A percentile compares a stretch with the other conserved stretches of the same genome.
Conservation (phyloP, 2,329 filamentous ascomycete genomes). For the Talaromyces piceae region DNA sequence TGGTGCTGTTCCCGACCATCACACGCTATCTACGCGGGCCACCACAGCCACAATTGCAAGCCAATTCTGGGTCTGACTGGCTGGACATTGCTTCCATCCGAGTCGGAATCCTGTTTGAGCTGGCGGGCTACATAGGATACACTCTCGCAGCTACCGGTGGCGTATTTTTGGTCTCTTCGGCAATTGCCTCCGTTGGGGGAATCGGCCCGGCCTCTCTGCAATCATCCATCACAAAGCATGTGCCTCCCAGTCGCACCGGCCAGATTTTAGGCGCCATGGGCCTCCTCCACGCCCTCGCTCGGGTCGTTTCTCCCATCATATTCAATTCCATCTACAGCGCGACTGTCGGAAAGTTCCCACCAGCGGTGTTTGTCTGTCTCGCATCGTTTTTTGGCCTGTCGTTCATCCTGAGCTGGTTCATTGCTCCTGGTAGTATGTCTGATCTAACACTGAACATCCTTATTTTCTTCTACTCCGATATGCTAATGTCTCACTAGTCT, state of each 20-base stretch:
- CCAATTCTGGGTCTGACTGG: constrained; percentile 62
- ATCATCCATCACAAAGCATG: constrained; percentile 80
- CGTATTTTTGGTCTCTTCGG: constrained; percentile 64
- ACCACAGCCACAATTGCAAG: constrained; percentile 29
- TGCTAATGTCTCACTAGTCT: constrained; percentile 10
- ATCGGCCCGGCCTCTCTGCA: constrained; percentile 81
- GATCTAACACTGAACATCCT: not conserved
- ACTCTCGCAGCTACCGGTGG: constrained; percentile 54
- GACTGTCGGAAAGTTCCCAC: constrained; percentile 70
- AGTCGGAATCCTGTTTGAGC: constrained; percentile 65
- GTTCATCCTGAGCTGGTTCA: constrained; percentile 60
- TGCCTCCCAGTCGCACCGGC: constrained; percentile 72
- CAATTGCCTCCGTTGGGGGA: constrained; percentile 69
- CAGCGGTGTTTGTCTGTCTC: constrained; percentile 75
- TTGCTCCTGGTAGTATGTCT: constrained; percentile 66
- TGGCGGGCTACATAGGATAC: constrained; percentile 69
- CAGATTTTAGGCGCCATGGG: constrained; percentile 84
- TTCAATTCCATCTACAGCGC: constrained; percentile 81
- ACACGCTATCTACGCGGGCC: constrained; percentile 68
- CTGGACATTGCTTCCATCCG: constrained; percentile 75
- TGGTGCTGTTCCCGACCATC: constrained; percentile 66
- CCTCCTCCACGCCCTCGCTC: constrained; percentile 71
- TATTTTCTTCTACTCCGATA: not conserved
- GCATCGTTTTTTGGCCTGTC: constrained; percentile 58
- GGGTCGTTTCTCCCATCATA: constrained; percentile 69